phyloP scores from a whole-genome alignment of 805 yeast species.

The Debaryomyces hansenii region DNA sequence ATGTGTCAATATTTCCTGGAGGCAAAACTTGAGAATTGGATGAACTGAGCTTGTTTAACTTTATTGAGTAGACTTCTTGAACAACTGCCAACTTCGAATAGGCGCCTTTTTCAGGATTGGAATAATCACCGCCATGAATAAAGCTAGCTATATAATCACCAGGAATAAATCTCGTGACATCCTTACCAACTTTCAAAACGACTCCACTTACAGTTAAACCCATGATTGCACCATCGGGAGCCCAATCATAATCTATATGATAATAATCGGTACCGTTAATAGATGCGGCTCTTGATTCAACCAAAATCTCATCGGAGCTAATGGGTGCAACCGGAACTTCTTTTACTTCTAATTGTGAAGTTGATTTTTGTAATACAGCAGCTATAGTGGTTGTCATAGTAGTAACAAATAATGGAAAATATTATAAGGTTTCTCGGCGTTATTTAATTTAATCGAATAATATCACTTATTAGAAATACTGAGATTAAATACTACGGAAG shows the following conservation, averaged over 20 bases:
- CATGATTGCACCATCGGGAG: constrained; percentile 1
- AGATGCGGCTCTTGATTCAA: neutral
- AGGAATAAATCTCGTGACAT: constrained; percentile 2
- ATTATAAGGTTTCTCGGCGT: too few species aligned
- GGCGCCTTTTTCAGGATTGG: constrained; percentile 1
- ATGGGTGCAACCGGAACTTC: constrained; percentile 1
- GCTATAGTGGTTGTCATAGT: neutral
- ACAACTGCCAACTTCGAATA: constrained; percentile 1
- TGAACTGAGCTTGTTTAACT: neutral
- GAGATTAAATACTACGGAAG: too few species aligned
- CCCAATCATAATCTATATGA: constrained; percentile 3
- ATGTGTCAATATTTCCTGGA: neutral
- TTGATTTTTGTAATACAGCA: neutral
- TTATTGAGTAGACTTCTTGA: constrained; percentile 3
- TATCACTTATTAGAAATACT: too few species aligned
- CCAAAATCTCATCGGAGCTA: constrained; percentile 1
- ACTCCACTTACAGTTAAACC: constrained; percentile 3
- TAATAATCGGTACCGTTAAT: neutral
- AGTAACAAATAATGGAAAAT: too few species aligned
- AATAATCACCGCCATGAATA: constrained; percentile 3
- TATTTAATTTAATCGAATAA: too few species aligned
- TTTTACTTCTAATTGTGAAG: neutral
- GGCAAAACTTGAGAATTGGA: neutral
- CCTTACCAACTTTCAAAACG: constrained; percentile 1
- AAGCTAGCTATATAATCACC: constrained; percentile 3